Conservation (phyloP, 306 rosid species). For the Acacia acuminata region DNA sequence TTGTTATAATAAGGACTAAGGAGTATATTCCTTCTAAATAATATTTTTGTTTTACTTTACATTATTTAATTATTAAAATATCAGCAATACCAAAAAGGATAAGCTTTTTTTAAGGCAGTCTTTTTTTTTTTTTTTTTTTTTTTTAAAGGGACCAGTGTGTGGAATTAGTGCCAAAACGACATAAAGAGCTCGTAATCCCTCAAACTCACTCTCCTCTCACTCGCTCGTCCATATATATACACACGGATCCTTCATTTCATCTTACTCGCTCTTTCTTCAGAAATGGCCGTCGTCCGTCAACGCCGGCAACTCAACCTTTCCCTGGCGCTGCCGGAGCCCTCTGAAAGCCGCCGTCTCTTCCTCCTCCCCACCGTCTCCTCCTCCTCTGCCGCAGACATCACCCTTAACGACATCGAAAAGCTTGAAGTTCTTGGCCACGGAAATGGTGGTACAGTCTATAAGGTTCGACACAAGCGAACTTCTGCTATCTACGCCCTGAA, state of each 20-base stretch:
- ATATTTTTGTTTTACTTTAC: no score
- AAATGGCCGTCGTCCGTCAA: slow-evolving; percentile 74
- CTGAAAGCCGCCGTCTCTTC: slow-evolving; percentile 47
- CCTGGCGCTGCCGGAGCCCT: slow-evolving; percentile 37
- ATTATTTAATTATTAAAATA: background rate
- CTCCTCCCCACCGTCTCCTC: slow-evolving; percentile 20
- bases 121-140: no score
- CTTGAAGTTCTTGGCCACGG: slow-evolving; percentile 88
- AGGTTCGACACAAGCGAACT: slow-evolving; percentile 75
- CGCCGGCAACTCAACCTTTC: slow-evolving; percentile 85
- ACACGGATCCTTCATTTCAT: background rate
- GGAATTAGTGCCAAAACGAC: no score
- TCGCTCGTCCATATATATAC: background rate
- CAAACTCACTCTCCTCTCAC: background rate
- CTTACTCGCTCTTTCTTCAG: background rate
- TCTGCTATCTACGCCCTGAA: slow-evolving; percentile 60
- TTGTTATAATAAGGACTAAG: no score
- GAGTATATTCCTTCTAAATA: no score
- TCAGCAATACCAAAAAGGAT: background rate
- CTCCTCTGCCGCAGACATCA: slow-evolving; percentile 1
- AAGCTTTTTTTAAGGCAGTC: no score
- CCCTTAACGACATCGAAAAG: slow-evolving; percentile 55
- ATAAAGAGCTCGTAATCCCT: background rate
- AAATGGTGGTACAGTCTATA: slow-evolving; percentile 88
- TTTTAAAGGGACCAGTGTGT: no score